These are phyloP conservation scores for Globisporangium uncinulatum DNA, from an alignment of 352 stramenopile genomes.

Conservation along the genomic window DNA sequence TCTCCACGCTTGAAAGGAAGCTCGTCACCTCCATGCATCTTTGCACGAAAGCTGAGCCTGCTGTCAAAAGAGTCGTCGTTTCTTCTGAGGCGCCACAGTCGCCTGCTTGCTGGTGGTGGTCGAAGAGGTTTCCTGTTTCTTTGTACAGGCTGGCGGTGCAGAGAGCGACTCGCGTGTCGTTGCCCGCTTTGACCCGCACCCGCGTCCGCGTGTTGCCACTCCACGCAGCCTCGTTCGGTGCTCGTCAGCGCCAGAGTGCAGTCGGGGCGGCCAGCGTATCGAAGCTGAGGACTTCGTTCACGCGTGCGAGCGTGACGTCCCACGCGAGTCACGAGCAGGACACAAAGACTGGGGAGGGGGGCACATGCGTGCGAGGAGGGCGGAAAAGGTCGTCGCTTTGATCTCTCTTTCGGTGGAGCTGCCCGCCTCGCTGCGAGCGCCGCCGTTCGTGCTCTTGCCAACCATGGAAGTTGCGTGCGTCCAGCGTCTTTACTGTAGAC, in stretches of 20 bases:
- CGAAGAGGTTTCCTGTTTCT: too few relatives aligned
- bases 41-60: neutral
- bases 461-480: neutral
- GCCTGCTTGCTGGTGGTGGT: too few relatives aligned
- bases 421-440: too few relatives aligned
- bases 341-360: neutral
- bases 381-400: neutral
- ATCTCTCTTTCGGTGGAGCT: neutral
- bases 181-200: too few relatives aligned
- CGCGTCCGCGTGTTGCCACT: too few relatives aligned
- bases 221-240: too few relatives aligned
- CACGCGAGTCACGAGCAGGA: neutral
- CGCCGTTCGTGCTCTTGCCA: neutral
- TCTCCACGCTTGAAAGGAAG: neutral
- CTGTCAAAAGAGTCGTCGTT: neutral
- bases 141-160: too few relatives aligned
- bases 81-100: too few relatives aligned
- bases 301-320: neutral
- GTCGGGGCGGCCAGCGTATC: too few relatives aligned
- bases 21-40: neutral
- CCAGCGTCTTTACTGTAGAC: neutral
- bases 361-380: neutral
- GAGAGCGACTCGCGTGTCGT: too few relatives aligned
- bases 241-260: too few relatives aligned
- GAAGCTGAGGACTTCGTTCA: neutral